Conservation (phyloP, 768 basidiomycete genomes). For the Paxillus rubicundulus region DNA sequence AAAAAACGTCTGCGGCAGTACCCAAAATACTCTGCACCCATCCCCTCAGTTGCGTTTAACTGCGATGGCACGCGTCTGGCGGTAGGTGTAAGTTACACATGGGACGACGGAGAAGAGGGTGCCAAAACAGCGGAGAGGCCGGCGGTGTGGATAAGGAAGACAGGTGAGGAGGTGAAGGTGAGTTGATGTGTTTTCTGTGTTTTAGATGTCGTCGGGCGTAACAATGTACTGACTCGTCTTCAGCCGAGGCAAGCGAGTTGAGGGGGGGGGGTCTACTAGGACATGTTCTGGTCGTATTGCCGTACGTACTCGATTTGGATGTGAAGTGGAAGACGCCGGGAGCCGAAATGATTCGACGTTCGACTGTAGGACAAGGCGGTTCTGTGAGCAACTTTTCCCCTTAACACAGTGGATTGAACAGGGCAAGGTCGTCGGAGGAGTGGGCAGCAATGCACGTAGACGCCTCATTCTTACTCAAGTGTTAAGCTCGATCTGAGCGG, state of each 20-base stretch:
- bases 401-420: no score
- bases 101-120: slow-evolving; percentile 83
- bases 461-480: no score
- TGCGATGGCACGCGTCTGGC: slow-evolving; percentile 80
- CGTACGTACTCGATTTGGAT: not conserved
- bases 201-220: not conserved
- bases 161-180: slow-evolving; percentile 80
- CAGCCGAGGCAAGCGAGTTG: slow-evolving; percentile 23
- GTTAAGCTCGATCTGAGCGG: no score
- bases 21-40: slow-evolving; percentile 69
- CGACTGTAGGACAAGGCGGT: not conserved
- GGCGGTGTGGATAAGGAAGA: slow-evolving; percentile 55
- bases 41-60: slow-evolving; percentile 82
- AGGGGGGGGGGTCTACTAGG: not conserved
- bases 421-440: no score
- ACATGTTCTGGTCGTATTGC: not conserved
- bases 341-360: not conserved
- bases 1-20: slow-evolving; percentile 95
- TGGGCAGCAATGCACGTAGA: no score
- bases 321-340: not conserved
- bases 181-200: slow-evolving; percentile 10
- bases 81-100: slow-evolving; percentile 83
- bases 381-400: no score
- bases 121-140: slow-evolving; percentile 63
- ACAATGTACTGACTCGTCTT: not conserved